Evolutionary conservation across 2,329 filamentous ascomycete genomes (phyloP), one percentile per base, ranked within the genome.

Genomic region (Drechslerella coelobrocha): DNA sequence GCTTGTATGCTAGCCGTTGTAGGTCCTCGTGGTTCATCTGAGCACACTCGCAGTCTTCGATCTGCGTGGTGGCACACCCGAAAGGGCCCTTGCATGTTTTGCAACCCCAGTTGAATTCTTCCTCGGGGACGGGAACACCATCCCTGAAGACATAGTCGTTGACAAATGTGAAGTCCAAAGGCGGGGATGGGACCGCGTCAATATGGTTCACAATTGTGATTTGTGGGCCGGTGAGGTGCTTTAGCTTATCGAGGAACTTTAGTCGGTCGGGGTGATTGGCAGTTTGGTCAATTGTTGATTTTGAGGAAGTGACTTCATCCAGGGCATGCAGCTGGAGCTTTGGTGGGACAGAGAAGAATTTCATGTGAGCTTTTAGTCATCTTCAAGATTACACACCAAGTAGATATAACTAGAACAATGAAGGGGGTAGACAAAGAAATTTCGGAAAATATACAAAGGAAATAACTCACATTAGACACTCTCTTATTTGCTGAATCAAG

Each of bases 151-250:
- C 80, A 8, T 86, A 87, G 0, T 83, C 78, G 5, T 87, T 81
- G 57, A 92, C 87, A 77, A 92, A 93, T 0, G 81, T 81, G 74
- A 94, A 95, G 39, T 84, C 80, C 0, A 84, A 78, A 0, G 89
- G 86, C 0, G 83, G 83, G 4, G 66, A 12, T 86, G 80, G n/a
- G 74, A 82, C 73, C 1, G 82, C 78, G 73, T 89, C 87, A 1
- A 84, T 78, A 0, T 82, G 79, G 76, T 93, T 93, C 55, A 87
- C 79, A 0, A 92, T 82, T 0, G 84, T 84, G 24, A 91, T 82
- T 0, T 86, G 85, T 6, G 75, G 75, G 2, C 75, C 75, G n/a
- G 56, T 66, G 0, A 76, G 47, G 4, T 57, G 37, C 26, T 66
- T 51, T 5, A 76, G 63, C 23, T 76, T 76, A 34, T 72, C 54